A percentile compares a stretch with the other conserved stretches of the same genome.
Evolutionary conservation across 2,329 filamentous ascomycete species (phyloP).

Genomic region (Bipolaris cookei): DNA sequence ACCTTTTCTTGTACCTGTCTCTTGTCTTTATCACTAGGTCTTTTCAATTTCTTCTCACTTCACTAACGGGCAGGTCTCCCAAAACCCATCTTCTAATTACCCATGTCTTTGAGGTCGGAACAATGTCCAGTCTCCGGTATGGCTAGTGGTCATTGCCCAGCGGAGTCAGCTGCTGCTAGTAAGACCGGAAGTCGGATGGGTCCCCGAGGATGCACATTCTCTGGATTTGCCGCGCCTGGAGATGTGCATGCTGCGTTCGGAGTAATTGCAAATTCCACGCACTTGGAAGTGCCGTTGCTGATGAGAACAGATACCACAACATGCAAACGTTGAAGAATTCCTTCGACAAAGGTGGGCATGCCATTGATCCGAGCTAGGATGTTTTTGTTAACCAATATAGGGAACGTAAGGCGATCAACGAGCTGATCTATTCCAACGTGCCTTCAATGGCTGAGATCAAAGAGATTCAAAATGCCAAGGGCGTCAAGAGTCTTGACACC

Average conservation of each 20-base stretch:
- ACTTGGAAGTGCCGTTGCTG: conserved; percentile 1
- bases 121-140: conserved; percentile 30
- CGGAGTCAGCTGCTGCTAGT: conserved; percentile 19
- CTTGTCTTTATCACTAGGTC: background rate
- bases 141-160: conserved; percentile 23
- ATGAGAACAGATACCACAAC: conserved; percentile 25
- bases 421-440: conserved; percentile 34
- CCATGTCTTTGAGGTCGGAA: conserved; percentile 15
- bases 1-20: background rate
- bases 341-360: conserved; percentile 30
- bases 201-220: conserved; percentile 35
- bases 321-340: conserved; percentile 29
- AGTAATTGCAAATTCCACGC: conserved; percentile 13
- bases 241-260: conserved; percentile 33
- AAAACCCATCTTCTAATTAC: conserved; percentile 5
- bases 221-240: conserved; percentile 32
- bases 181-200: conserved; percentile 23
- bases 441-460: conserved; percentile 37
- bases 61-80: conserved; percentile 7
- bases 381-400: conserved; percentile 13
- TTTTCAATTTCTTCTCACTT: background rate
- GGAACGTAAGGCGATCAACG: conserved; percentile 38
- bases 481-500: conserved; percentile 57
- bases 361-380: background rate
- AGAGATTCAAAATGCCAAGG: conserved; percentile 32